A percentile compares a stretch with the other conserved stretches of the same genome.
phyloP scores from a whole-genome alignment of 106 monocot genomes.

The Dendrobium chrysotoxum region DNA sequence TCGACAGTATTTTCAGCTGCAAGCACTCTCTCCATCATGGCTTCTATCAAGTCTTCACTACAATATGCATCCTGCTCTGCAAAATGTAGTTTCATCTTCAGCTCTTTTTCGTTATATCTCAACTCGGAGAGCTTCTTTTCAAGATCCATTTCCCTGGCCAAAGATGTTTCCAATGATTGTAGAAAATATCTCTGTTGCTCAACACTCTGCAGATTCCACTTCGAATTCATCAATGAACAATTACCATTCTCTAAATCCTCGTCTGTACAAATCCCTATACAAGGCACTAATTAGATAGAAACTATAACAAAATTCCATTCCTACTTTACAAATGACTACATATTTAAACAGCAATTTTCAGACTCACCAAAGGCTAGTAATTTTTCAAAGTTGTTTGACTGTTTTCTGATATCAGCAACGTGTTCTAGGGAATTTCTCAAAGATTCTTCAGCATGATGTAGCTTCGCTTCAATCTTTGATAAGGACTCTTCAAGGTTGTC shows the following conservation, averaged over 20 bases:
- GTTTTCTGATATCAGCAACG: slow-evolving; percentile 54
- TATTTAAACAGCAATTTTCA: slow-evolving; percentile 30
- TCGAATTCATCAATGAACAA: slow-evolving; percentile 16
- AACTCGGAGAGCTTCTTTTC: slow-evolving; percentile 64
- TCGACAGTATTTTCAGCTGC: slow-evolving; percentile 69
- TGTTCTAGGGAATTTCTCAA: slow-evolving; percentile 45
- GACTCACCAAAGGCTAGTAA: slow-evolving; percentile 21
- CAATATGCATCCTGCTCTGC: slow-evolving; percentile 34
- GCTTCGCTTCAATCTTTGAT: slow-evolving; percentile 28
- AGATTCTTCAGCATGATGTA: slow-evolving; percentile 41
- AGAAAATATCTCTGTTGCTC: slow-evolving; percentile 63
- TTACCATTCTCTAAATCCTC: slow-evolving; percentile 26
- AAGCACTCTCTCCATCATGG: slow-evolving; percentile 35
- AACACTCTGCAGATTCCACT: slow-evolving; percentile 34
- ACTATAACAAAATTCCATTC: background rate
- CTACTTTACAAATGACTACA: slow-evolving; percentile 5
- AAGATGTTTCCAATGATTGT: slow-evolving; percentile 81
- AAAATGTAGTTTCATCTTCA: slow-evolving; percentile 48
- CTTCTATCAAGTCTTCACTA: slow-evolving; percentile 52
- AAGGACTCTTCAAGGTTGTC: slow-evolving; percentile 18
- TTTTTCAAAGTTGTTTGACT: slow-evolving; percentile 45
- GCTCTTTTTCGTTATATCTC: slow-evolving; percentile 41
- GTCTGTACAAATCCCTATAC: slow-evolving; percentile 36
- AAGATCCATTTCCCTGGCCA: slow-evolving; percentile 86
- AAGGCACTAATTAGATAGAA: slow-evolving; percentile 15